Evolutionary conservation across 2,329 filamentous ascomycete genomes (phyloP).

Genomic region (Neonectria hederae): DNA sequence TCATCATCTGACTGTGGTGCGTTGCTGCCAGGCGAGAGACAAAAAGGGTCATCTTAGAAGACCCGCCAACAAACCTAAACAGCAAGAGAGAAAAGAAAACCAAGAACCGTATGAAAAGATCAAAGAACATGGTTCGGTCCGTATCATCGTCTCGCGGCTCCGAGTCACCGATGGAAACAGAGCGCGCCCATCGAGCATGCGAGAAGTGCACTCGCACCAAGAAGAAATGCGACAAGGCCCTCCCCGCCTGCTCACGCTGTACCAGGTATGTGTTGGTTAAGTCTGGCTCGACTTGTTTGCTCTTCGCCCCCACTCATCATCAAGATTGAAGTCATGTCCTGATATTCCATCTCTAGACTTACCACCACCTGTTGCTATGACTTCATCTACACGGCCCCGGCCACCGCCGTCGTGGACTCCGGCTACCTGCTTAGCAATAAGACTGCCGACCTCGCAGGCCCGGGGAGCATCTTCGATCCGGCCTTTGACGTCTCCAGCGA

Average conservation of each 20-base stretch:
- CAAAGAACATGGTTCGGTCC: slow-evolving; percentile 38
- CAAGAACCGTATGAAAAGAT: slow-evolving; percentile 29
- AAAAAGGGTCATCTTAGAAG: background rate
- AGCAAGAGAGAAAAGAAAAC: background rate
- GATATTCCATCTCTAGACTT: slow-evolving; percentile 30
- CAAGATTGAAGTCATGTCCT: background rate
- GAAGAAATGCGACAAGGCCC: slow-evolving; percentile 52
- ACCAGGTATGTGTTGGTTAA: slow-evolving; percentile 40
- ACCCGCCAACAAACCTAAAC: background rate
- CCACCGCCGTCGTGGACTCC: slow-evolving; percentile 45
- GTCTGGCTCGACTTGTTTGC: background rate
- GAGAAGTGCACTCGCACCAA: slow-evolving; percentile 52
- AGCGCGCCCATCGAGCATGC: slow-evolving; percentile 49
- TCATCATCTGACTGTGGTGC: background rate
- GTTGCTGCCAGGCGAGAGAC: background rate
- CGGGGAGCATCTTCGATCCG: slow-evolving; percentile 42
- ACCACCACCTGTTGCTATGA: slow-evolving; percentile 49
- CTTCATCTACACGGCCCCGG: slow-evolving; percentile 49
- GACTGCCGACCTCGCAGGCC: slow-evolving; percentile 29
- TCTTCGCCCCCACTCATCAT: background rate
- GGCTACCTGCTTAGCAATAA: slow-evolving; percentile 42
- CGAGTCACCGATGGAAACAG: slow-evolving; percentile 45
- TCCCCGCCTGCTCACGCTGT: slow-evolving; percentile 49
- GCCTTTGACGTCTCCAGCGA: slow-evolving; percentile 48
- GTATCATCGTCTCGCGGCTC: slow-evolving; percentile 42